Evolutionary conservation across 169 alveolate species (phyloP), one percentile per base, ranked within the genome.

Genomic region (Eimeria nieschulzi): DNA sequence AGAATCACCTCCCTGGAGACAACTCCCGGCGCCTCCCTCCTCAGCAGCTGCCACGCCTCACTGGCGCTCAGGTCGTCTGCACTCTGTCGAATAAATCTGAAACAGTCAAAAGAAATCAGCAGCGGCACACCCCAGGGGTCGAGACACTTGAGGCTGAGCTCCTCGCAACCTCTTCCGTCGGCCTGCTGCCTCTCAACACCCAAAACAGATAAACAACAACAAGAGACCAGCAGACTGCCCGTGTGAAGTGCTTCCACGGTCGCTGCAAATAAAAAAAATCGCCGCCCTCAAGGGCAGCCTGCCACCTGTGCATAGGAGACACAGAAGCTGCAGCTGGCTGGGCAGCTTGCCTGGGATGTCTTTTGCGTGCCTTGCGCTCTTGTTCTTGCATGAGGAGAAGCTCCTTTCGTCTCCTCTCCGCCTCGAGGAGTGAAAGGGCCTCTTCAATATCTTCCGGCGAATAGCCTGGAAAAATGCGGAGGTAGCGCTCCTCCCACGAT

Each of bases 41-140:
- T 8, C 59, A 73, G 83, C 83, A 73, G 83, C 83, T 46, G 83
- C 83, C 59, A 13, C 66, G 83, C 83, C 39, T 73, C 83, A 3
- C 15, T n/a, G 12, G 39, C 23, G 23, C 51, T 33, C 10, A 73
- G 64, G 59, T 73, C 83, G 83, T 73, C 83, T 0, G 83, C 83
- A 21, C 66, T 46, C 64, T 21, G 83, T 0, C 83, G 83, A 13
- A 39, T 56, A 23, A 73, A 73, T 23, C 83, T 73, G 83, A 3
- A 23, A 53, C 23, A 71, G 73, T 5, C 73, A 9, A 66, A 7
- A 66, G n/a, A 3, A 10, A 66, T 66, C 3, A 0, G 46, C 46
- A 33, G 46, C 46, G 46, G 46, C 46, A 33, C 46, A 33, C 3
- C 3, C 46, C 46, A 0, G 46, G 46, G 0, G 46, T 33, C 46